Evolutionary conservation across 352 stramenopile species (phyloP).

Genomic region (Phytophthora sansomeana): DNA sequence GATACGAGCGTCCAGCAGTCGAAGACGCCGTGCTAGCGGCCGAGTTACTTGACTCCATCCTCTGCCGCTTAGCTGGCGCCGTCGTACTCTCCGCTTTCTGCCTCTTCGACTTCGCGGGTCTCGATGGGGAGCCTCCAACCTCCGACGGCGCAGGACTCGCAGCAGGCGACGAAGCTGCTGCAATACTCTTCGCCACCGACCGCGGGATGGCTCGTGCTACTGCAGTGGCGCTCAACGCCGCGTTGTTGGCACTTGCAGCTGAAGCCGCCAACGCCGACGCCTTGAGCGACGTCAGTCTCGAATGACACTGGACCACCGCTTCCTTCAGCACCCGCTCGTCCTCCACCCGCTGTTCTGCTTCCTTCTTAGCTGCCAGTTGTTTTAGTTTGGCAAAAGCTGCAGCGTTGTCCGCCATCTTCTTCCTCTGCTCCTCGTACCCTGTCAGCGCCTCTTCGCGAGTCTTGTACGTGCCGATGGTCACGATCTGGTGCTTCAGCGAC

Average conservation of each 20-base stretch:
- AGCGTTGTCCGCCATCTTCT: constrained; percentile 32
- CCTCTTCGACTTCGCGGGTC: constrained; percentile 27
- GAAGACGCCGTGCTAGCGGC: constrained; percentile 32
- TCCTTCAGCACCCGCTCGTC: constrained; percentile 47
- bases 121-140: constrained; percentile 24
- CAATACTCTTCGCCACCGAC: constrained; percentile 17
- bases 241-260: constrained; percentile 3
- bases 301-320: constrained; percentile 52
- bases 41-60: constrained; percentile 20
- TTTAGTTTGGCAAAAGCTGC: constrained; percentile 39
- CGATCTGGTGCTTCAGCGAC: constrained; percentile 45
- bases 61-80: constrained; percentile 22
- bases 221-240: background rate
- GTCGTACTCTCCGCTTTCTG: constrained; percentile 24
- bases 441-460: constrained; percentile 50
- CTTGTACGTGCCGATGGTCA: constrained; percentile 48
- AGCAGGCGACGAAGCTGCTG: constrained; percentile 19
- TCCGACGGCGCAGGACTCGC: constrained; percentile 26
- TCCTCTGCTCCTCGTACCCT: constrained; percentile 55
- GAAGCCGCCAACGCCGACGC: constrained; percentile 17
- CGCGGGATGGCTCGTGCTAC: constrained; percentile 7
- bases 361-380: constrained; percentile 30
- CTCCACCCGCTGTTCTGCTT: constrained; percentile 31
- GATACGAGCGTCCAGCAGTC: constrained; percentile 40
- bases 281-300: constrained; percentile 46